phyloP scores from a whole-genome alignment of 495 filamentous ascomycete species.

The Poronia punctata region DNA sequence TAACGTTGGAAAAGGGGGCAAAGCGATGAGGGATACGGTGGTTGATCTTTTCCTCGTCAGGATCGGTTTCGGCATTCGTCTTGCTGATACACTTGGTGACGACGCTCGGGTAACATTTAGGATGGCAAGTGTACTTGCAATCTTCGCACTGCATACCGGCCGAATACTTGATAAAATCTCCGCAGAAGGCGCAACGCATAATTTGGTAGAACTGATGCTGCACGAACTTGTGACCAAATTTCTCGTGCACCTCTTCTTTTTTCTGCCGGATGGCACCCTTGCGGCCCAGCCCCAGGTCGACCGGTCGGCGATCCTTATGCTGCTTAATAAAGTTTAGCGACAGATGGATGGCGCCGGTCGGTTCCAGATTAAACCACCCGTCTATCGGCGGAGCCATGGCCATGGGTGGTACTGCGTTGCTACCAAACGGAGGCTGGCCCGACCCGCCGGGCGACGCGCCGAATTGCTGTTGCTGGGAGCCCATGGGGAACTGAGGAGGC shows the following conservation, averaged over 20 bases:
- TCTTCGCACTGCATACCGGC: conserved; percentile 98
- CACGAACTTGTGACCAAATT: conserved; percentile 98
- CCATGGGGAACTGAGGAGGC: conserved; percentile 50
- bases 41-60: conserved; percentile 98
- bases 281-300: conserved; percentile 83
- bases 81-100: conserved; percentile 99
- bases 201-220: conserved; percentile 99
- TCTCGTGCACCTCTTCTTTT: conserved; percentile 95
- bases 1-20: conserved; percentile 87
- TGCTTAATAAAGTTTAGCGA: conserved; percentile 80
- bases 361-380: conserved; percentile 95
- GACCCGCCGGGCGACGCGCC: conserved; percentile 26
- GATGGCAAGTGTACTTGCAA: conserved; percentile 99
- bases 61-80: conserved; percentile 94
- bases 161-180: conserved; percentile 96
- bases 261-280: conserved; percentile 94
- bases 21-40: conserved; percentile 98
- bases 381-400: conserved; percentile 67
- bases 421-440: conserved; percentile 15
- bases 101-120: conserved; percentile 93
- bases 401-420: conserved; percentile 28
- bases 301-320: conserved; percentile 50
- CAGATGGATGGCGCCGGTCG: conserved; percentile 70
- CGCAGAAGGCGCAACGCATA: conserved; percentile 98
- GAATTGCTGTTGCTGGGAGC: conserved; percentile 39